Base-by-base conservation (phyloP, 2,329 filamentous ascomycete genomes). In the Fusarium abutilonis region DNA sequence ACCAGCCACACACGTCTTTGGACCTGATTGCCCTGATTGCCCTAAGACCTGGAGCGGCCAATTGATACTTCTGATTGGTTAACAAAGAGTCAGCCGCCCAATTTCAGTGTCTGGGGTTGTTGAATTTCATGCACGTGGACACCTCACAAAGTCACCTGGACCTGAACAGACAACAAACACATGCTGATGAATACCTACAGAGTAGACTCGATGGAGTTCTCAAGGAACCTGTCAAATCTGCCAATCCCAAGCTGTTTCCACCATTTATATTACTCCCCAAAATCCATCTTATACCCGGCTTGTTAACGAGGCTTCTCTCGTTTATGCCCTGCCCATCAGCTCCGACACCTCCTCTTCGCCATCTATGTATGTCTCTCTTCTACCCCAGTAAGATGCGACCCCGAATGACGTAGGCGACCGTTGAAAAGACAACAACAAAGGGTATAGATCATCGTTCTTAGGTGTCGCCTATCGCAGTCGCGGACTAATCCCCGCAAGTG, bases 11-110 rank as follows among this genome's bases (percentile, higher is more conserved):
- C 31, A n/a, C n/a, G n/a, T n/a, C n/a, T n/a, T n/a, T n/a, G n/a
- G n/a, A n/a, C n/a, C n/a, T n/a, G n/a, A n/a, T n/a, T n/a, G n/a
- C n/a, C n/a, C n/a, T n/a, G n/a, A n/a, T n/a, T n/a, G n/a, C n/a
- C n/a, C n/a, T n/a, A 44, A 63, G 53, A 52, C 46, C 47, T 51
- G 54, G 44, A 48, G 61, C 47, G 32, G 40, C 43, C 61, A 64
- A 64, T 64, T 64, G 61, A 41, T 23, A 28, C 7, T 35, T 49
- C 6, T 58, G 32, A 65, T 64, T 64, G 61, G 61, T 9, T 13
- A 9, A 10, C 6, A 10, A 32, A 35, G 47, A 58, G 61, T 64
- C 61, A 64, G 56, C 56, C 56, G 56, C 56, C 29, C 58, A 53
- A 48, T 15, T 58, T 47, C 29, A 49, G n/a, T 21, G 21, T 53